Base-by-base conservation (phyloP, 306 rosid genomes). In the Ormosia emarginata region DNA sequence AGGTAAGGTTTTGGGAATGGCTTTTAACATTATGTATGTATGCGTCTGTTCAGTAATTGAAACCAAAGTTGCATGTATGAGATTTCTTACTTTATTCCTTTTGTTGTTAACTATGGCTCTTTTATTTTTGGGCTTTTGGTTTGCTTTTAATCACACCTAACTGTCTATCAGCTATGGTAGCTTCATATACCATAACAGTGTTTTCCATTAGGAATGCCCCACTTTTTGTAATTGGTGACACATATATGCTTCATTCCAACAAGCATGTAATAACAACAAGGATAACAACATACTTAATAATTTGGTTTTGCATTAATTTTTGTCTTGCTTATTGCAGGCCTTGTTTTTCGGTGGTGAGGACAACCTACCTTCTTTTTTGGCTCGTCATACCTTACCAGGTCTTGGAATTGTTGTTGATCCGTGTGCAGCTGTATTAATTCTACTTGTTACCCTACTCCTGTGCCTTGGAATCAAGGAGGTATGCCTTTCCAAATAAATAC, bases 381-480 rank as follows among this genome's bases (percentile, higher is more conserved):
- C 92, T 78, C 91, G 90, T 17, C 94, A 88, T 59, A 87, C 90
- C 68, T 77, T 92, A 71, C 89, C 93, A 13, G 83, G 82, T 77
- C 84, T 92, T 67, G 97, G 80, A 52, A 44, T 87, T 77, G 92
- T 90, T 75, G 94, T 90, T 82, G 97, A 92, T 79, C 97, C 97
- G 12, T 90, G 90, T 78, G 97, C 97, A 74, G 89, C 97, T 29
- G 84, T 70, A 37, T 74, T 90, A 71, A 82, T 90, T 79, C 69
- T 92, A 79, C 24, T 88, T 57, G 90, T 92, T 55, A 84, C 97
- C 46, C 5, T 87, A 65, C 89, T 88, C 59, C 66, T 92, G 83
- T 92, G 93, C 78, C 75, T 86, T 66, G 97, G 97, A 78, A 92
- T 90, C 79, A 90, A 88, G 85, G 92, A 88, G 92, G 97, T 90